phyloP scores from a whole-genome alignment of 352 stramenopile genomes.

The Blastocystis sp. region DNA sequence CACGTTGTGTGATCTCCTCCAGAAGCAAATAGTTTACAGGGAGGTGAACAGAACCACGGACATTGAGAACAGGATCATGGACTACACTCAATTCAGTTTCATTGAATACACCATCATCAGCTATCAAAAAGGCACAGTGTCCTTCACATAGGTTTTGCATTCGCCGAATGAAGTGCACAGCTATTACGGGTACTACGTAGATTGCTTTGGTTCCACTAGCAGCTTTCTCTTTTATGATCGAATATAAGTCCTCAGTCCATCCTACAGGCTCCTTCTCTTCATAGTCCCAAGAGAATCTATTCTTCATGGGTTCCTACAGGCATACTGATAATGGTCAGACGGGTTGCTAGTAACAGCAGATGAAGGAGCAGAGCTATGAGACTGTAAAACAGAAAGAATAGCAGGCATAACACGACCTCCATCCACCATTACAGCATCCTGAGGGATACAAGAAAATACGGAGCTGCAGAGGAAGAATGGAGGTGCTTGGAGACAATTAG shows the following conservation, averaged over 20 bases:
- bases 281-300: conserved; percentile 42
- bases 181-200: neutral
- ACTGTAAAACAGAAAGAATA: neutral
- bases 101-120: conserved; percentile 4
- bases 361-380: neutral
- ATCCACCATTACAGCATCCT: conserved; percentile 15
- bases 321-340: neutral
- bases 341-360: neutral
- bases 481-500: neutral
- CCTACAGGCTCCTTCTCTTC: neutral
- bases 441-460: conserved; percentile 16
- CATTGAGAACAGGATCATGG: neutral
- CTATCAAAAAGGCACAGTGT: neutral
- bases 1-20: neutral
- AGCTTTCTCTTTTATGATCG: neutral
- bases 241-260: neutral
- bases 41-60: neutral
- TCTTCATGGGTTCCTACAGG: neutral
- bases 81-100: neutral
- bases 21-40: conserved; percentile 1
- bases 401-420: neutral
- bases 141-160: neutral
- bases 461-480: conserved; percentile 45
- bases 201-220: neutral
- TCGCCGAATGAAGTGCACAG: neutral